phyloP scores from a whole-genome alignment of 2,329 filamentous ascomycete genomes.

The Diplodia corticola region DNA sequence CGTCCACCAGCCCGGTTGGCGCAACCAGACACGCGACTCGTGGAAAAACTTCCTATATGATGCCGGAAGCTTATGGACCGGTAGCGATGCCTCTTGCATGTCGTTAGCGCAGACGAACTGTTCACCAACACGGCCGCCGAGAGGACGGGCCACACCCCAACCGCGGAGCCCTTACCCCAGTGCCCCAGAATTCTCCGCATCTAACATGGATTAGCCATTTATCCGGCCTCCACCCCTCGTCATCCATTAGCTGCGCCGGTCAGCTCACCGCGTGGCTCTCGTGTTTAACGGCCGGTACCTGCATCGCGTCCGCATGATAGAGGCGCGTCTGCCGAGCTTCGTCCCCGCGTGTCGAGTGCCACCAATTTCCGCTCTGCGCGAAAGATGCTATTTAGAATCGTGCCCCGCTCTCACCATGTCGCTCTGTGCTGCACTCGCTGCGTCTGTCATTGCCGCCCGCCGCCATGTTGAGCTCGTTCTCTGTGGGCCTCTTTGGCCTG shows the following conservation, averaged over 20 bases:
- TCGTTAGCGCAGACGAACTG: conserved; percentile 7
- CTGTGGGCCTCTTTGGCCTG: conserved; percentile 12
- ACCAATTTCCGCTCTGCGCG: conserved; percentile 8
- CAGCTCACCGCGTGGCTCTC: conserved; percentile 12
- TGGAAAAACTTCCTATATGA: conserved; percentile 3
- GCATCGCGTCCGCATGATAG: neutral
- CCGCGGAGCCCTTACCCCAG: neutral
- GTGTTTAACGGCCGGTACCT: conserved; percentile 5
- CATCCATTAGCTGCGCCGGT: neutral
- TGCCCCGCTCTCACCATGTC: neutral
- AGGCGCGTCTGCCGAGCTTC: conserved; percentile 11
- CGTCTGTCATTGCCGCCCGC: neutral
- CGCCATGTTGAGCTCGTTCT: conserved; percentile 9
- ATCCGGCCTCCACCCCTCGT: neutral
- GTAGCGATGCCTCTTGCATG: neutral
- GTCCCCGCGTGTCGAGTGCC: neutral
- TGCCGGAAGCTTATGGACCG: neutral
- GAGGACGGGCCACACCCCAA: neutral
- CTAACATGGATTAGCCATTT: neutral
- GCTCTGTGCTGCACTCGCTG: conserved; percentile 5
- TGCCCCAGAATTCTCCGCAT: conserved; percentile 14
- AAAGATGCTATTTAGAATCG: neutral
- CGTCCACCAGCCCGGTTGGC: conserved; percentile 1
- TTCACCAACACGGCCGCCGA: neutral
- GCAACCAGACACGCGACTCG: neutral